Base-by-base conservation (phyloP, 1,284 basidiomycete species). In the Termitomyces sp. region DNA sequence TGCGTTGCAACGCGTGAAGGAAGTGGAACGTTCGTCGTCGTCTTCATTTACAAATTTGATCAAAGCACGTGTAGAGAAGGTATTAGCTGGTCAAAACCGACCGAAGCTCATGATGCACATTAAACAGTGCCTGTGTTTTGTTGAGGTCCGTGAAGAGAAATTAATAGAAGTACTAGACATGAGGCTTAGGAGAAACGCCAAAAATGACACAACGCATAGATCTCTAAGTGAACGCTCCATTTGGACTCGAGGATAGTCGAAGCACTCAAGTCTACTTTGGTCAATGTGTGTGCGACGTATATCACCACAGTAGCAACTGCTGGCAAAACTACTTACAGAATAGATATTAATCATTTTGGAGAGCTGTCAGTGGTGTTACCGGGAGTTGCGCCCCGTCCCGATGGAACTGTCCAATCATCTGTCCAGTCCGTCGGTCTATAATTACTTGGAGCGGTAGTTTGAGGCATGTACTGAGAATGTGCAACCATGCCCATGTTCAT, bases 401-500 rank as follows among this genome's bases (percentile, higher is more conserved):
- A 54, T 24, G 46, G 53, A 12, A 60, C 50, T n/a, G 52, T 47
- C 63, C 61, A 65, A 19, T 63, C 56, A 48, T 61, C 56, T 55
- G 58, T 56, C 60, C 63, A 61, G 36, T 53, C 53, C n/a, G 46
- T 34, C 33, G 49, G 46, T 17, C 36, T 39, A 49, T 39, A 28
- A 24, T 21, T 41, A 28, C 45, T 34, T 21, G 44, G 15, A 39
- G 17, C 24, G 24, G 28, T 38, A 39, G 31, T 52, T 34, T 59
- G 55, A 33, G 55, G 31, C 50, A 39, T 26, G 41, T 52, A 54
- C 19, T 59, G 60, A 34, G 58, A 54, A 36, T 53, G 54, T 13
- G 53, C 49, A 47, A 50, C 24, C 46, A 59, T 42, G 24, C 50
- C 57, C 45, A 63, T 71, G 56, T 74, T 72, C 51, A 82, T 66